Percentiles rank a stretch among this genome's conserved stretches.
Conservation (phyloP, 83 land plant species). For the Diphasiastrum complanatum region DNA sequence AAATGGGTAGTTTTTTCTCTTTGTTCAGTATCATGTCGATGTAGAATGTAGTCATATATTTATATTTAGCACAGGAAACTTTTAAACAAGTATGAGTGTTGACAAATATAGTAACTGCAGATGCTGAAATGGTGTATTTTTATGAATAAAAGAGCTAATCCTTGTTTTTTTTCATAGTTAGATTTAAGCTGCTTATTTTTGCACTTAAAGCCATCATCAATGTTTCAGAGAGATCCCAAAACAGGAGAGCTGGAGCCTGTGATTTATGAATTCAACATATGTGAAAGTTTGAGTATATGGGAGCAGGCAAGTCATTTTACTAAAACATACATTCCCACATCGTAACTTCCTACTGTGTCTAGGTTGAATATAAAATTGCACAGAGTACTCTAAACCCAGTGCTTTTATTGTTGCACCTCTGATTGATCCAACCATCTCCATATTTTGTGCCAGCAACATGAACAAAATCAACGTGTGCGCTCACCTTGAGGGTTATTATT, state of each 20-base stretch:
- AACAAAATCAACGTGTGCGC: too few species aligned
- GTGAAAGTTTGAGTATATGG: constrained; percentile 80
- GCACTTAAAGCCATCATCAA: background rate
- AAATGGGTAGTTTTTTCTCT: constrained; percentile 40
- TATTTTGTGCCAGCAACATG: too few species aligned
- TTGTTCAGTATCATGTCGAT: background rate
- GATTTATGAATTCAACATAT: constrained; percentile 66
- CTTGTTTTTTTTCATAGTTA: constrained; percentile 8
- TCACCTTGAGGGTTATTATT: too few species aligned
- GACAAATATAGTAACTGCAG: background rate
- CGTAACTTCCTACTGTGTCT: too few species aligned
- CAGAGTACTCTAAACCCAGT: too few species aligned
- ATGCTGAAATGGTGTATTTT: background rate
- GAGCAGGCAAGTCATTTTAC: constrained; percentile 55
- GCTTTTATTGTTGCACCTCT: too few species aligned
- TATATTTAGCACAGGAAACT: background rate
- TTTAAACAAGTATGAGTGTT: background rate
- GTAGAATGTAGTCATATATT: background rate
- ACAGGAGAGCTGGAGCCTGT: constrained; percentile 76
- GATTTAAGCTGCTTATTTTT: constrained; percentile 1
- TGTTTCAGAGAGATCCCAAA: constrained; percentile 71
- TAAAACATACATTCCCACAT: too few species aligned
- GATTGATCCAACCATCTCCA: too few species aligned
- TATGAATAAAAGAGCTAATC: constrained; percentile 6
- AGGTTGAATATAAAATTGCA: too few species aligned